Evolutionary conservation across 768 basidiomycete genomes (phyloP).

Genomic region (Clitopilus passeckerianus): DNA sequence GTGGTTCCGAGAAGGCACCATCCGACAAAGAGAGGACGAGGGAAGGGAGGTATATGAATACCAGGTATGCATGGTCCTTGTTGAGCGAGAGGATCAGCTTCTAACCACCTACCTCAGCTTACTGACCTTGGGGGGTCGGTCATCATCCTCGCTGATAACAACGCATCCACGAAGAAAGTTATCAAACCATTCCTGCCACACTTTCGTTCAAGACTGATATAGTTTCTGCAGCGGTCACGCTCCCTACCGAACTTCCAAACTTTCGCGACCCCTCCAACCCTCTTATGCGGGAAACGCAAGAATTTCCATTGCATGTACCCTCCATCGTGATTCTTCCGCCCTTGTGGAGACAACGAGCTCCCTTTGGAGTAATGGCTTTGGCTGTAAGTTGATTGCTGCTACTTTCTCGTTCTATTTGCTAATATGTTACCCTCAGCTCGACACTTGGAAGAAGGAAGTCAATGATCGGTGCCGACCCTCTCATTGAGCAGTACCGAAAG

Average conservation of each 20-base stretch:
- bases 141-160: conserved; percentile 88
- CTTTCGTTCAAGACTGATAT: not conserved
- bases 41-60: conserved; percentile 97
- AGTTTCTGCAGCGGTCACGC: conserved; percentile 65
- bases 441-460: conserved; percentile 90
- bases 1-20: conserved; percentile 94
- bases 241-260: conserved; percentile 92
- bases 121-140: conserved; percentile 89
- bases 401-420: not conserved
- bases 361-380: conserved; percentile 85
- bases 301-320: conserved; percentile 93
- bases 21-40: conserved; percentile 93
- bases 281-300: conserved; percentile 93
- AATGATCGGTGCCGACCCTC: conserved; percentile 89
- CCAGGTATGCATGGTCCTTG: conserved; percentile 39
- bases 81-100: not conserved
- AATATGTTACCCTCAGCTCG: conserved; percentile 36
- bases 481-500: conserved; percentile 90
- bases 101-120: conserved; percentile 43
- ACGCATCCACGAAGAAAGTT: conserved; percentile 65
- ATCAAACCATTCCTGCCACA: conserved; percentile 8
- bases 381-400: conserved; percentile 36
- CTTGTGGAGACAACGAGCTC: conserved; percentile 85
- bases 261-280: conserved; percentile 91
- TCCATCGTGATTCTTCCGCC: conserved; percentile 80